Base-by-base conservation (phyloP, 345 rosid species). In the Salix dunnii region DNA sequence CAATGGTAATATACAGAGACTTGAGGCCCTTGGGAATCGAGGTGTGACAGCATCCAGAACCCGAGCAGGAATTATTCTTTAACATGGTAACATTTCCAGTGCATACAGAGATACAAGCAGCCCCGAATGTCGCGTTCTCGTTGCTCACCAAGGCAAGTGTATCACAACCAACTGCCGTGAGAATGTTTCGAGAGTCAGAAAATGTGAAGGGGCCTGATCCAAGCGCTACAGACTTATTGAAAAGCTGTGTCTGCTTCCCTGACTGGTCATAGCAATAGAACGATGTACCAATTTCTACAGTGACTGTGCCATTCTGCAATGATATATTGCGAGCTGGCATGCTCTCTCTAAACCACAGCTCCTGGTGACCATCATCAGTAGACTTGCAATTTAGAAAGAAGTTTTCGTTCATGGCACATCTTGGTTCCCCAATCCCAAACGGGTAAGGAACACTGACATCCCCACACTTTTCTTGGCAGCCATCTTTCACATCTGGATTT, bases 401-500 rank as follows among this genome's bases (percentile, higher is more conserved):
- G 49, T 14, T 0, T 0, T 3, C 0, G 36, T 70, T 61, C 18
- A 71, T 28, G 63, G 84, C 78, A 14, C 86, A 81, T 0, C 14
- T 53, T 4, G 1, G 30, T n/a, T 71, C 38, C 5, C n/a, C 67
- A 31, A 68, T 55, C 12, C 84, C 84, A 38, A 75, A 84, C 0
- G 86, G 86, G 75, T 78, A 84, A 30, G 84, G 80, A 68, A 78
- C 80, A n/a, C 20, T 30, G 13, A 84, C 66, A 67, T 78, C 10
- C 10, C 84, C 84, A 25, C 86, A 84, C 18, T 3, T 75, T 0
- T 68, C 38, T 5, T 16, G 35, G 76, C 84, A 84, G n/a, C 40
- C 65, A 5, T 43, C 2, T 23, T 63, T 25, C 38, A 28, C 40
- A n/a, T 61, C 53, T 25, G 31, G 33, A 7, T 17, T 16, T 20